These are phyloP conservation scores for Byssothecium circinans DNA, from an alignment of 2,329 filamentous ascomycete species.

Conservation along the genomic window DNA sequence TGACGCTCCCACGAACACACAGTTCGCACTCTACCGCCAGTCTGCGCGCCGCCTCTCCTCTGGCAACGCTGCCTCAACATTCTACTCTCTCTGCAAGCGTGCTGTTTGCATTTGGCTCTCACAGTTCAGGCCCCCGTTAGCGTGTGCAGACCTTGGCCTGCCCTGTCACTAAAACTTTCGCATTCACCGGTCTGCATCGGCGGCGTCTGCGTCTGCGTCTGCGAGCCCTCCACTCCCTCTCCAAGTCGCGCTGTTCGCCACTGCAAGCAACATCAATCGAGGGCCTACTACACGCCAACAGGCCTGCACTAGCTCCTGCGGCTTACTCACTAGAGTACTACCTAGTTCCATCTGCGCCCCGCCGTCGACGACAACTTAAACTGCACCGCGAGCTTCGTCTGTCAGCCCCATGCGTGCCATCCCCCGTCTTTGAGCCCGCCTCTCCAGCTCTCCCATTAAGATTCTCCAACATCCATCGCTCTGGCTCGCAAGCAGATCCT, in stretches of 20 bases:
- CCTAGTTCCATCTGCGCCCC: conserved; percentile 1
- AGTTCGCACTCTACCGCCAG: conserved; percentile 3
- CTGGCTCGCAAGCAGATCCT: conserved; percentile 43
- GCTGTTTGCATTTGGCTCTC: neutral
- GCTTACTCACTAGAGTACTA: neutral
- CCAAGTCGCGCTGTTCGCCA: conserved; percentile 4
- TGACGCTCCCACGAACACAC: neutral
- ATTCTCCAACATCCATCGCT: conserved; percentile 31
- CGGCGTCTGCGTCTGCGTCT: conserved; percentile 1
- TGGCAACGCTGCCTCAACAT: neutral
- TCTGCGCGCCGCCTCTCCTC: neutral
- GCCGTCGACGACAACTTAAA: conserved; percentile 2
- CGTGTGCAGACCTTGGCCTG: neutral
- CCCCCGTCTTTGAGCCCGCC: conserved; percentile 3
- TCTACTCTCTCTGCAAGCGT: neutral
- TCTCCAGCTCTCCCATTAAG: conserved; percentile 3
- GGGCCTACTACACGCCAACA: conserved; percentile 5
- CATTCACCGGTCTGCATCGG: conserved; percentile 20
- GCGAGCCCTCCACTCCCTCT: too few relatives aligned
- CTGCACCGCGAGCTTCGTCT: neutral
- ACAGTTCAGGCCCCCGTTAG: neutral
- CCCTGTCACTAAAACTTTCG: conserved; percentile 7
- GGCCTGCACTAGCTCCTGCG: neutral
- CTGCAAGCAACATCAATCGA: conserved; percentile 5
- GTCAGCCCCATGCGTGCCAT: conserved; percentile 20